Conservation (phyloP, 139 green algal genomes). For the Coelastrella sp. region DNA sequence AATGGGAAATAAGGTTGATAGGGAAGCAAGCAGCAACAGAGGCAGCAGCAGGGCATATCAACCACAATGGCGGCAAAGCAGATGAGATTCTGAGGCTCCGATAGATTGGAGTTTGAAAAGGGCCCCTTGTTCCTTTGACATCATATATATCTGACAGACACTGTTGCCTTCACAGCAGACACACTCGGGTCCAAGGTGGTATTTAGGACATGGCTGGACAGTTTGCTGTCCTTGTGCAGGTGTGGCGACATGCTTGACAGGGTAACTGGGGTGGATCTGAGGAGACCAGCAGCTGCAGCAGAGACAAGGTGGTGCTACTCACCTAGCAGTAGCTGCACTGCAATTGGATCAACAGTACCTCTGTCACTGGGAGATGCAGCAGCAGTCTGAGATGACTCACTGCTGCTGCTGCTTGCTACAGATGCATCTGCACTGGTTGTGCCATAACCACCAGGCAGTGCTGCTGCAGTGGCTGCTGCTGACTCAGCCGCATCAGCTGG, state of each 20-base stretch:
- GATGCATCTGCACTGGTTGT: background rate
- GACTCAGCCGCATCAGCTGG: background rate
- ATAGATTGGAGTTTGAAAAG: background rate
- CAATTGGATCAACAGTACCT: conserved; percentile 50
- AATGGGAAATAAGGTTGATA: background rate
- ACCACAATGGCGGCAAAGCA: background rate
- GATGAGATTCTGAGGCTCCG: background rate
- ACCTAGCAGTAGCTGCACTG: conserved; percentile 57
- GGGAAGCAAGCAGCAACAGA: background rate
- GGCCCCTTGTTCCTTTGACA: background rate
- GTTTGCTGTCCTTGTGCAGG: no score
- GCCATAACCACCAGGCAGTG: background rate
- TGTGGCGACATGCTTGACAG: no score
- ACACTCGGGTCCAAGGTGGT: no score
- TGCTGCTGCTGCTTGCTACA: background rate
- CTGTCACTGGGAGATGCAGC: background rate
- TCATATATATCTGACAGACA: background rate
- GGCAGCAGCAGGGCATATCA: background rate
- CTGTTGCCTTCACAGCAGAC: no score
- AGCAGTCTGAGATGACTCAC: background rate
- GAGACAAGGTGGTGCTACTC: background rate
- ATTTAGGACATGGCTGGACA: no score
- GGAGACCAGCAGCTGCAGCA: no score
- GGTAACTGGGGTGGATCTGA: no score
- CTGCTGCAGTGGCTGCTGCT: conserved; percentile 7